Evolutionary conservation across 257 asterid species (phyloP).

Genomic region (Petrea volubilis): DNA sequence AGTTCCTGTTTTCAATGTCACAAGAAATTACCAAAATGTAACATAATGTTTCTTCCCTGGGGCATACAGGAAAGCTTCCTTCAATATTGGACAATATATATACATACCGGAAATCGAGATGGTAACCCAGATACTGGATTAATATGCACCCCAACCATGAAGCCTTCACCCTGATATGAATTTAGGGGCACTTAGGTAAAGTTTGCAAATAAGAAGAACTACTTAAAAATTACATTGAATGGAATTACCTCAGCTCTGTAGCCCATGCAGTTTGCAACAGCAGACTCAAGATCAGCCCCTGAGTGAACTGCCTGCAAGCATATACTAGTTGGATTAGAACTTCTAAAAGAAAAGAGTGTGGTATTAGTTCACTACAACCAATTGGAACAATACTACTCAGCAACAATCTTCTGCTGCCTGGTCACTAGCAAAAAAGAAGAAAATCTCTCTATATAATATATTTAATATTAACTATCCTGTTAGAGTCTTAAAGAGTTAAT

Average conservation of each 20-base stretch:
- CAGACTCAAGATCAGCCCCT: slow-evolving; percentile 99
- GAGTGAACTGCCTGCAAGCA: slow-evolving; percentile 97
- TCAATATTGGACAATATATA: slow-evolving; percentile 4
- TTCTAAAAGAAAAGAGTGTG: slow-evolving; percentile 6
- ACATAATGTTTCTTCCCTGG: background rate
- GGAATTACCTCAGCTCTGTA: slow-evolving; percentile 74
- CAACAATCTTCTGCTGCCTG: slow-evolving; percentile 1
- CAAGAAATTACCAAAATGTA: slow-evolving; percentile 9
- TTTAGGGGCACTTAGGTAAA: slow-evolving; percentile 12
- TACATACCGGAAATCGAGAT: slow-evolving; percentile 78
- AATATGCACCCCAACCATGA: slow-evolving; percentile 96
- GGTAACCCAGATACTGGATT: slow-evolving; percentile 98
- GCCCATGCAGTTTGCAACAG: slow-evolving; percentile 93
- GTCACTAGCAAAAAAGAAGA: background rate
- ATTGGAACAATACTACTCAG: slow-evolving; percentile 15
- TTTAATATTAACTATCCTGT: background rate
- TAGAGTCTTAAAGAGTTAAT: background rate
- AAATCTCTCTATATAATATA: background rate
- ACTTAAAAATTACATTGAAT: slow-evolving; percentile 13
- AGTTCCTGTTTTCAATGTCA: slow-evolving; percentile 59
- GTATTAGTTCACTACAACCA: background rate
- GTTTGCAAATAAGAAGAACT: background rate
- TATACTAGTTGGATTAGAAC: slow-evolving; percentile 10
- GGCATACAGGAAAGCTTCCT: background rate
- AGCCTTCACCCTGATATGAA: slow-evolving; percentile 86